Conservation (phyloP, 2,329 filamentous ascomycete species). For the Talaromyces sp. region DNA sequence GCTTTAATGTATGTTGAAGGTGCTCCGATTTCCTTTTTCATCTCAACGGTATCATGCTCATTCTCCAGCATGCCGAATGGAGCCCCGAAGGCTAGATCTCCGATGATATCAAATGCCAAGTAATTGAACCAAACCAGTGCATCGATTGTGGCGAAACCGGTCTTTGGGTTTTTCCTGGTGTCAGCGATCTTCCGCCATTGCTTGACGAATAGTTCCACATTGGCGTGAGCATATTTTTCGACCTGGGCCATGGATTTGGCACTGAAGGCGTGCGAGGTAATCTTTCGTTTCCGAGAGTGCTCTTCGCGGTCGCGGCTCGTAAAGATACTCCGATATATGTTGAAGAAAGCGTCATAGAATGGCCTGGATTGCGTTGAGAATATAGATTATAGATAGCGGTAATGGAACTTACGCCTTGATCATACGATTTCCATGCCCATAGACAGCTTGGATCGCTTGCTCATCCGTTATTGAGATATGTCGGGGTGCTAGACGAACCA, state of each 20-base stretch:
- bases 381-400: too few relatives aligned
- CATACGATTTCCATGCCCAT: too few relatives aligned
- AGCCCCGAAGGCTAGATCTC: conserved; percentile 70
- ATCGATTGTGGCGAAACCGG: neutral
- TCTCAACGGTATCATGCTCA: conserved; percentile 71
- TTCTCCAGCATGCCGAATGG: conserved; percentile 79
- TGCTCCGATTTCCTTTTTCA: conserved; percentile 57
- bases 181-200: too few relatives aligned
- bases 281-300: conserved; percentile 31
- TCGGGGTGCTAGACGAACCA: too few relatives aligned
- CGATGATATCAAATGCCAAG: conserved; percentile 54
- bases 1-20: conserved; percentile 42
- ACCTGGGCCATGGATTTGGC: too few relatives aligned
- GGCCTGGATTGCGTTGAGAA: too few relatives aligned
- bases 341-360: conserved; percentile 32
- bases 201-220: too few relatives aligned
- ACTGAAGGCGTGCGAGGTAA: conserved; percentile 29
- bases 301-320: conserved; percentile 28
- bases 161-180: too few relatives aligned
- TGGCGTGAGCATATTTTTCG: too few relatives aligned
- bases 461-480: too few relatives aligned
- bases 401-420: too few relatives aligned
- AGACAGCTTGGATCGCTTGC: too few relatives aligned
- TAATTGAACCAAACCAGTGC: conserved; percentile 78
- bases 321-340: conserved; percentile 30